Evolutionary conservation across 306 rosid species (phyloP).

Genomic region (Trifolium dubium): DNA sequence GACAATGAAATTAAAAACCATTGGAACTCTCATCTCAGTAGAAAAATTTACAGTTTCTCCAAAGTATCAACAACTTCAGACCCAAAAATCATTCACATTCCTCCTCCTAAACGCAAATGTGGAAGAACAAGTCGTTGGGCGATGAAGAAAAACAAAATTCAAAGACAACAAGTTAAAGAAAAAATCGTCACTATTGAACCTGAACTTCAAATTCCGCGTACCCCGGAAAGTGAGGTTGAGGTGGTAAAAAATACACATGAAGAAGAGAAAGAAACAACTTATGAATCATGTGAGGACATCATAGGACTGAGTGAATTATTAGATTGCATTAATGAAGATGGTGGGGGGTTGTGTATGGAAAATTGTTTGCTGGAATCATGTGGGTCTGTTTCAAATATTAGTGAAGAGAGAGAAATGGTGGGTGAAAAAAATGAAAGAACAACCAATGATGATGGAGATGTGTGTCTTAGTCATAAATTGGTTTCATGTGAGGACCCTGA

Average conservation of each 20-base stretch:
- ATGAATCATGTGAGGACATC: background rate
- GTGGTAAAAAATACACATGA: background rate
- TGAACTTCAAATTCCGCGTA: slow-evolving; percentile 26
- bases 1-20: slow-evolving; percentile 94
- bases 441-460: background rate
- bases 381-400: slow-evolving; percentile 45
- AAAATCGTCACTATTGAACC: background rate
- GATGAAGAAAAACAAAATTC: slow-evolving; percentile 53
- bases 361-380: slow-evolving; percentile 33
- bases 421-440: slow-evolving; percentile 21
- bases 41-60: slow-evolving; percentile 64
- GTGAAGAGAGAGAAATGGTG: slow-evolving; percentile 48
- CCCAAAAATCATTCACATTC: slow-evolving; percentile 21
- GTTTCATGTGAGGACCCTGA: slow-evolving; percentile 29
- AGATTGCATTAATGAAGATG: slow-evolving; percentile 36
- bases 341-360: slow-evolving; percentile 42
- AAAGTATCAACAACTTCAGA: slow-evolving; percentile 12
- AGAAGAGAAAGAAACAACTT: background rate
- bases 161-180: no score
- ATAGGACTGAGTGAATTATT: slow-evolving; percentile 21
- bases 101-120: slow-evolving; percentile 48
- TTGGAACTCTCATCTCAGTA: slow-evolving; percentile 88
- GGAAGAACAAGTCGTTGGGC: slow-evolving; percentile 74
- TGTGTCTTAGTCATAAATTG: background rate
- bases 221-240: slow-evolving; percentile 43